Evolutionary conservation across 2,329 filamentous ascomycete genomes (phyloP).

Genomic region (Alternaria metachromatica): DNA sequence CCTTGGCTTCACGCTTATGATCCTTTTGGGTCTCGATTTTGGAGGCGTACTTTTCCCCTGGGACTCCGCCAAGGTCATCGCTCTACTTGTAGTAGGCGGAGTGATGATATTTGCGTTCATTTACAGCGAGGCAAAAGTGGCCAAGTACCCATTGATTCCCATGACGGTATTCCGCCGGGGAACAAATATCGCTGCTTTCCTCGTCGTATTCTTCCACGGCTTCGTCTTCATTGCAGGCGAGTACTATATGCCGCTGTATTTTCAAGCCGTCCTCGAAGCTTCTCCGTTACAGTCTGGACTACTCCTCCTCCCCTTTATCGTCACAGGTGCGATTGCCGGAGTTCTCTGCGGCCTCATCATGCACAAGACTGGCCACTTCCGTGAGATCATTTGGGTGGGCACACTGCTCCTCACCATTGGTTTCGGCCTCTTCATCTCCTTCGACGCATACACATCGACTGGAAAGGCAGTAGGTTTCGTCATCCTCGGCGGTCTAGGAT

Average conservation of each 20-base stretch:
- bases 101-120: constrained; percentile 61
- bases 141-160: constrained; percentile 72
- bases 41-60: constrained; percentile 62
- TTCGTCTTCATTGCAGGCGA: constrained; percentile 62
- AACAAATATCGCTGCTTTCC: constrained; percentile 65
- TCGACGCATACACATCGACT: constrained; percentile 36
- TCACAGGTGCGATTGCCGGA: constrained; percentile 53
- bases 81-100: constrained; percentile 60
- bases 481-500: constrained; percentile 59
- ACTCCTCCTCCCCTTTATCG: constrained; percentile 66
- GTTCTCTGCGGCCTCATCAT: constrained; percentile 57
- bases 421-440: constrained; percentile 44
- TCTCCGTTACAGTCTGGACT: constrained; percentile 66
- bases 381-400: constrained; percentile 47
- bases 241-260: constrained; percentile 77
- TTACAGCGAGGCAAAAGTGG: constrained; percentile 68
- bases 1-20: constrained; percentile 58
- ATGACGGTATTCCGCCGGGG: constrained; percentile 64
- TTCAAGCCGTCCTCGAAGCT: constrained; percentile 70
- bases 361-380: constrained; percentile 53
- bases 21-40: constrained; percentile 62
- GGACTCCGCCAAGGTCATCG: constrained; percentile 62
- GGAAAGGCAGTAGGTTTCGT: constrained; percentile 56
- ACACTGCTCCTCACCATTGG: constrained; percentile 42
- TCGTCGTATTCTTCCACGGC: constrained; percentile 56